phyloP scores from a whole-genome alignment of 2,329 filamentous ascomycete genomes.

The Diaporthe capsici region DNA sequence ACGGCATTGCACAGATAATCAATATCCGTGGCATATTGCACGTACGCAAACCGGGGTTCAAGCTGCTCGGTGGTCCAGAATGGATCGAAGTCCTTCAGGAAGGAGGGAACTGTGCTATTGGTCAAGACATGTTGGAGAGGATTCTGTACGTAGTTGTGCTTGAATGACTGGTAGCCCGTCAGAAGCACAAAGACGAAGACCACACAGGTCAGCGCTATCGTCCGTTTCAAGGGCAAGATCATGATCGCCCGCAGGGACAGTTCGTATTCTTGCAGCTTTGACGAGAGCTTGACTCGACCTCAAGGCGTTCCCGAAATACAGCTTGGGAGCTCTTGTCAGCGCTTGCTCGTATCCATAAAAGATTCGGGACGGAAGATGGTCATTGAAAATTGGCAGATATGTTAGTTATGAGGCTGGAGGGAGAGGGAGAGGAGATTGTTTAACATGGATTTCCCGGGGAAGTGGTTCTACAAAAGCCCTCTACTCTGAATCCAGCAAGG shows the following conservation, averaged over 20 bases:
- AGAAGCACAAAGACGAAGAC: constrained; percentile 6
- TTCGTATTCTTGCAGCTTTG: neutral
- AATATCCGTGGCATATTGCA: constrained; percentile 15
- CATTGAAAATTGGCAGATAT: neutral
- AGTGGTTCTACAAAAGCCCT: neutral
- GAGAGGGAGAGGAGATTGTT: neutral
- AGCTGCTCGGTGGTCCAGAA: constrained; percentile 20
- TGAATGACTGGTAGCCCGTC: neutral
- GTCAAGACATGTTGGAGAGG: neutral
- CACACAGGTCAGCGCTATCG: neutral
- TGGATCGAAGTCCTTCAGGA: neutral
- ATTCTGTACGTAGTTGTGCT: neutral
- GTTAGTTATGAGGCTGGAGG: neutral
- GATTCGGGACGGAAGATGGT: neutral
- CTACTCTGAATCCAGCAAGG: neutral
- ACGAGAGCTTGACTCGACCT: neutral
- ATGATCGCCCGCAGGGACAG: neutral
- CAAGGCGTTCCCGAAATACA: neutral
- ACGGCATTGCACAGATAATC: constrained; percentile 12
- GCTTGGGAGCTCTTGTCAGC: neutral
- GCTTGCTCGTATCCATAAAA: neutral
- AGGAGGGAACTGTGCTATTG: neutral
- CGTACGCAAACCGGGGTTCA: constrained; percentile 4
- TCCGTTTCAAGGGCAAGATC: neutral
- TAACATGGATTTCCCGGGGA: too few species aligned